A percentile compares a stretch with the other conserved stretches of the same genome.
phyloP scores from a whole-genome alignment of 495 filamentous ascomycete species.

The Trichoderma erinaceum region DNA sequence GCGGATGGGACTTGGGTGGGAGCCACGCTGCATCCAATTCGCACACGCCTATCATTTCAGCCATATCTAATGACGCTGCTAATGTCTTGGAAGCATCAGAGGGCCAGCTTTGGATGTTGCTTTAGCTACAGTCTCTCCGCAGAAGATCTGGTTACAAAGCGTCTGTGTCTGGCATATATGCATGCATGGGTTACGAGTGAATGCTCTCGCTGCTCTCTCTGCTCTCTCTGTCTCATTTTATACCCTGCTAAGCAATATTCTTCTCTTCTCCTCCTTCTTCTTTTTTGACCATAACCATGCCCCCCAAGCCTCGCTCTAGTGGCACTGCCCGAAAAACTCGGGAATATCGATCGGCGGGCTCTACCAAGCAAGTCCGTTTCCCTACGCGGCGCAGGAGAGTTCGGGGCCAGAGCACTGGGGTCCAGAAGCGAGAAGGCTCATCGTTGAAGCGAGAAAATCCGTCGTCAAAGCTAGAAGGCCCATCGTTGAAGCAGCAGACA shows the following conservation, averaged over 20 bases:
- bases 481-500: constrained; percentile 1
- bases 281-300: background rate
- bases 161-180: background rate
- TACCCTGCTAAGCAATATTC: background rate
- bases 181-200: background rate
- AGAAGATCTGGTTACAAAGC: background rate
- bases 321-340: background rate
- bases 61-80: background rate
- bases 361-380: background rate
- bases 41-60: background rate
- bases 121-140: background rate
- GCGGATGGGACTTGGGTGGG: background rate
- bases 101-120: background rate
- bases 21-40: background rate
- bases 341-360: background rate
- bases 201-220: background rate
- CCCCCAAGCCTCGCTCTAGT: background rate
- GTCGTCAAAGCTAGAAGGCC: background rate
- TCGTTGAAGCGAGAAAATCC: background rate
- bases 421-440: background rate
- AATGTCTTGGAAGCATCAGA: background rate
- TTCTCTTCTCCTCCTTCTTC: background rate
- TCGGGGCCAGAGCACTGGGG: background rate
- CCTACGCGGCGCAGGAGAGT: background rate
- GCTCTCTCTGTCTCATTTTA: background rate